Base-by-base conservation (phyloP, 768 basidiomycete genomes). In the Phlebiopsis flavidoalba region DNA sequence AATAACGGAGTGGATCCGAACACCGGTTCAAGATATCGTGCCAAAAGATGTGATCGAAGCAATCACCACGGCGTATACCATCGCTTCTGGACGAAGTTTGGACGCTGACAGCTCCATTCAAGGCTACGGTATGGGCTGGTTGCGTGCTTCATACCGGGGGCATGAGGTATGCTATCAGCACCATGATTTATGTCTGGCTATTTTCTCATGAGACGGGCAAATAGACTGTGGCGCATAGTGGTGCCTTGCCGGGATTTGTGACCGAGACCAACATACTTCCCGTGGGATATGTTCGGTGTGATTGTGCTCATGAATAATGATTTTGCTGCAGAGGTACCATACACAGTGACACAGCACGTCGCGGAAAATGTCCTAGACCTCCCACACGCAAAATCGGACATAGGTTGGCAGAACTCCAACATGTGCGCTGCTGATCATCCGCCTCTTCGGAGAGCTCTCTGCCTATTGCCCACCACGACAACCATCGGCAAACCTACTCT, bases 41-140 rank as follows among this genome's bases (percentile, higher is more conserved):
- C 75, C 79, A 0, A 45, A 48, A 2, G 57, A 64, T 11, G 67
- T 70, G 7, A 70, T 75, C 51, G 63, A 65, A 5, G 71, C 70
- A 40, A 64, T 67, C 2, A 75, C 77, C 0, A 65, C 71, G 5
- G 70, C 75, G 5, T 72, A 73, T 45, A 57, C 71, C 0, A 60
- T 80, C 40, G 6, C 60, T 12, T 48, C 53, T n/a, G 64, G 64
- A 0, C 63, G 65, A 14, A 57, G 67, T 0, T 17, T 5, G 45
- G 5, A 0, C 54, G 65, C 1, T 64, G 65, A 6, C n/a, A 17
- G 63, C 0, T 76, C 78, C 0, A 63, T 77, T 40, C 12, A 45
- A 1, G 75, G 71, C 6, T 82, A 80, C 62, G 78, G 76, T 3
- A 63, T 78, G 65, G 80, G 80, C 4, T 81, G 35, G 1, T 26